A percentile compares a stretch with the other conserved stretches of the same genome.
Evolutionary conservation across 345 rosid genomes (phyloP).

Genomic region (Cochlearia excelsa): DNA sequence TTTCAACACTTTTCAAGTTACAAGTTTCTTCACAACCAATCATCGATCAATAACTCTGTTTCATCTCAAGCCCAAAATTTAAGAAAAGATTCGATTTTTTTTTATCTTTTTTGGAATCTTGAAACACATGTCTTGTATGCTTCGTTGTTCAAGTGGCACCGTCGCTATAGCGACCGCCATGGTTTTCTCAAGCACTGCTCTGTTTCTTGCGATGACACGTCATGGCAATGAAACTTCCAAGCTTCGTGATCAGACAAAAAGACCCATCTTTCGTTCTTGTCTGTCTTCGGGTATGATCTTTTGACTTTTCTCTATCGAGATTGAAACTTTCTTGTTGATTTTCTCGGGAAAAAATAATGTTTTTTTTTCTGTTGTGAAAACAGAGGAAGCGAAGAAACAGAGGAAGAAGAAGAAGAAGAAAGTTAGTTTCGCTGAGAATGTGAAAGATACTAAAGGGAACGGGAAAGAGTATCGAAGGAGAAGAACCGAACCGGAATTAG

Average conservation of each 20-base stretch:
- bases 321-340: background rate
- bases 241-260: constrained; percentile 20
- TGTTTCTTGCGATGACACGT: constrained; percentile 63
- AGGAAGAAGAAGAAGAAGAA: constrained; percentile 50
- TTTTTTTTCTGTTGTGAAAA: constrained; percentile 16
- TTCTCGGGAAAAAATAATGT: constrained; percentile 30
- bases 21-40: constrained; percentile 31
- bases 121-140: constrained; percentile 28
- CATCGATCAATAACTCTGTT: constrained; percentile 9
- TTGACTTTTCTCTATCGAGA: background rate
- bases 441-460: constrained; percentile 50
- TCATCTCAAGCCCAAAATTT: constrained; percentile 10
- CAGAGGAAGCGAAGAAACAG: constrained; percentile 34
- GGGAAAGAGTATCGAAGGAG: constrained; percentile 33
- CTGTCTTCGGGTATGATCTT: constrained; percentile 50
- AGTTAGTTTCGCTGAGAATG: constrained; percentile 67
- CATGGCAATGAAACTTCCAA: constrained; percentile 35
- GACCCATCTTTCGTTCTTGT: constrained; percentile 49
- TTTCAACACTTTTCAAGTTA: constrained; percentile 30
- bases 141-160: constrained; percentile 44
- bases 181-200: constrained; percentile 74
- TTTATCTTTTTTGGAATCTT: constrained; percentile 11
- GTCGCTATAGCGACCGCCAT: constrained; percentile 75
- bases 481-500: constrained; percentile 10
- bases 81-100: background rate